Conservation (phyloP, 2,329 filamentous ascomycete species). For the Monosporascus ibericus region DNA sequence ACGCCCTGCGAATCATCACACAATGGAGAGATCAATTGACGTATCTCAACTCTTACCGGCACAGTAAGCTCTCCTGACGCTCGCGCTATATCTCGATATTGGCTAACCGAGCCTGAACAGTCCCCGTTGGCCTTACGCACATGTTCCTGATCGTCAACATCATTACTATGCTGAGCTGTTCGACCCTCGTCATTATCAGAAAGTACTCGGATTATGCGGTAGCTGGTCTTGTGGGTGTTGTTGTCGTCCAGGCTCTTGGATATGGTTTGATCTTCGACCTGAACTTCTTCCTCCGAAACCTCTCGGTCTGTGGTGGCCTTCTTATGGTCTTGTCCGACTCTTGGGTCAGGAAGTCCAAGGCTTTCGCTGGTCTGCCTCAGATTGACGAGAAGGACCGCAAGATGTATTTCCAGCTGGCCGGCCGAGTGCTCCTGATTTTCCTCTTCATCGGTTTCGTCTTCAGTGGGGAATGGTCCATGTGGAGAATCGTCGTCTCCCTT, state of each 20-base stretch:
- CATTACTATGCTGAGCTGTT: conserved; percentile 77
- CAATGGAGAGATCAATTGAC: conserved; percentile 95
- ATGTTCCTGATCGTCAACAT: conserved; percentile 89
- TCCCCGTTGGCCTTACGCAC: conserved; percentile 83
- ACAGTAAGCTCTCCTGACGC: conserved; percentile 60
- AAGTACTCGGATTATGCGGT: conserved; percentile 94
- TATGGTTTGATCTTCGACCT: conserved; percentile 98
- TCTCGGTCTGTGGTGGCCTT: conserved; percentile 93
- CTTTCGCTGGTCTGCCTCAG: conserved; percentile 86
- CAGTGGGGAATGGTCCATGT: conserved; percentile 85
- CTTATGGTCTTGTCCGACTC: conserved; percentile 98
- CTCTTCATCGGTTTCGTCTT: conserved; percentile 96
- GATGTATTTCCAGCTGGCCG: conserved; percentile 99
- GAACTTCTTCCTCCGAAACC: conserved; percentile 99
- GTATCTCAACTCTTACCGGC: conserved; percentile 86
- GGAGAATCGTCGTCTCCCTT: conserved; percentile 77
- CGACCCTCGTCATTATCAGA: conserved; percentile 79
- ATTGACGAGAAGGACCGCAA: conserved; percentile 99
- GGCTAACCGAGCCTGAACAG: conserved; percentile 40
- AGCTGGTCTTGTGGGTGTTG: conserved; percentile 80
- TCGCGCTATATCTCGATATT: background rate
- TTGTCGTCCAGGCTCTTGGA: conserved; percentile 87
- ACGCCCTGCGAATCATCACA: conserved; percentile 90
- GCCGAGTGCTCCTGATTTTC: conserved; percentile 93
- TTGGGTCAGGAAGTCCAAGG: conserved; percentile 96